Percentiles rank a stretch among this genome's conserved stretches.
Evolutionary conservation across 1,139 yeast species (phyloP).

Genomic region (Suhomyces kunorum): DNA sequence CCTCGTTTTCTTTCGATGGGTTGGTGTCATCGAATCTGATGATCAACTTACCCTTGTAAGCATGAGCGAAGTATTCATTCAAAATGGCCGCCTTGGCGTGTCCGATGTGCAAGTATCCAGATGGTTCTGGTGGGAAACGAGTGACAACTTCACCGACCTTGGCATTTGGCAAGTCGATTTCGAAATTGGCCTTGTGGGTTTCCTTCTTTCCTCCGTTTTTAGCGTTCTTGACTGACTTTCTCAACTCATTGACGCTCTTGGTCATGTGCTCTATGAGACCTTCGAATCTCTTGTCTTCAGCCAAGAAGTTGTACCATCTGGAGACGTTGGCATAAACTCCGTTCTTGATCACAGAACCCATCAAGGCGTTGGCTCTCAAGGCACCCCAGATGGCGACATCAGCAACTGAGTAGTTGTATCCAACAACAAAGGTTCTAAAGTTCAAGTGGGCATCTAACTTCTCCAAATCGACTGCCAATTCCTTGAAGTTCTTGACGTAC

Average conservation of each 20-base stretch:
- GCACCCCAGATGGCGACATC: conserved; percentile 95
- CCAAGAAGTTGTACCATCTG: conserved; percentile 89
- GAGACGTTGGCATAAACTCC: conserved; percentile 81
- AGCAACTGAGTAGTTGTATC: conserved; percentile 66
- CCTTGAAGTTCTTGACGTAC: conserved; percentile 84
- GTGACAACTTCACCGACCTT: conserved; percentile 92
- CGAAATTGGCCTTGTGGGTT: conserved; percentile 86
- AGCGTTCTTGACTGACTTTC: conserved; percentile 65
- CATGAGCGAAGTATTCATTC: conserved; percentile 93
- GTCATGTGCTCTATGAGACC: conserved; percentile 66
- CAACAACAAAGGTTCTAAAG: conserved; percentile 77
- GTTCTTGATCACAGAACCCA: conserved; percentile 86
- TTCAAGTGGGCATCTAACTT: conserved; percentile 79
- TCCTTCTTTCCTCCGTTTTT: conserved; percentile 67
- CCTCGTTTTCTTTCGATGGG: conserved; percentile 91
- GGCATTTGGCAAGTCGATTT: conserved; percentile 89
- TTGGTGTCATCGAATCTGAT: conserved; percentile 97
- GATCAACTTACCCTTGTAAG: conserved; percentile 90
- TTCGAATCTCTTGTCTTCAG: conserved; percentile 65
- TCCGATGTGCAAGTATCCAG: conserved; percentile 92
- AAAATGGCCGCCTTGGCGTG: conserved; percentile 97
- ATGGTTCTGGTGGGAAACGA: conserved; percentile 90
- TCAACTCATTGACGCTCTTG: conserved; percentile 69
- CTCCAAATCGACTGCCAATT: conserved; percentile 74
- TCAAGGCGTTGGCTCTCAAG: conserved; percentile 86